A percentile compares a stretch with the other conserved stretches of the same genome.
phyloP scores from a whole-genome alignment of 2,329 filamentous ascomycete genomes.

The Neoarthrinium moseri region DNA sequence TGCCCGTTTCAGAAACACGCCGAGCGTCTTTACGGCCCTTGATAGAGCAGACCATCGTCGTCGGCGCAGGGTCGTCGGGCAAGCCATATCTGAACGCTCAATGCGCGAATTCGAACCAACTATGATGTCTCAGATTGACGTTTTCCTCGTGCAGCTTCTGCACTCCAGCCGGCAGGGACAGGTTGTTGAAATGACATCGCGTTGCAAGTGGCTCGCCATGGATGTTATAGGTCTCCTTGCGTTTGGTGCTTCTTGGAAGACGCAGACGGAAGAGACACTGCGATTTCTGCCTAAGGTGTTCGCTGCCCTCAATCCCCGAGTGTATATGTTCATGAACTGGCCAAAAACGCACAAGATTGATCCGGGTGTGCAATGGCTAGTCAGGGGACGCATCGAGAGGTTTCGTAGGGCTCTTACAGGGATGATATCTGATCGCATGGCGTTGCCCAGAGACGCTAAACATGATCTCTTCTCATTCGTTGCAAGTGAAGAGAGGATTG shows the following conservation, averaged over 20 bases:
- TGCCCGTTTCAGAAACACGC: slow-evolving; percentile 10
- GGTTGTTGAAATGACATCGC: slow-evolving; percentile 15
- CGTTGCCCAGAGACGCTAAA: neutral
- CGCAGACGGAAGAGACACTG: slow-evolving; percentile 13
- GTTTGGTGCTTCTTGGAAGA: slow-evolving; percentile 16
- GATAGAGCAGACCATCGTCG: neutral
- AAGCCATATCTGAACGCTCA: slow-evolving; percentile 4
- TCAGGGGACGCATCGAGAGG: too few species aligned
- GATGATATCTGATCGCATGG: neutral
- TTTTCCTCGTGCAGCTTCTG: slow-evolving; percentile 6
- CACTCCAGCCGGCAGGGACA: slow-evolving; percentile 4
- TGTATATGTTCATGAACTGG: neutral
- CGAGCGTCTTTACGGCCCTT: slow-evolving; percentile 9
- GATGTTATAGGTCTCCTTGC: slow-evolving; percentile 18
- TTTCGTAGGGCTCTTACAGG: neutral
- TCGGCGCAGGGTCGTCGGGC: slow-evolving; percentile 3
- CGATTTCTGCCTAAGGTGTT: neutral
- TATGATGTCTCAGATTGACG: slow-evolving; percentile 3
- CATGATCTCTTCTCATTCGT: neutral
- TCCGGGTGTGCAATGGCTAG: neutral
- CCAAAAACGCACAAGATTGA: neutral
- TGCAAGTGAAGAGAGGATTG: neutral
- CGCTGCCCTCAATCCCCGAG: neutral
- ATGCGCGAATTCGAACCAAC: slow-evolving; percentile 7
- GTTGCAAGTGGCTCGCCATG: slow-evolving; percentile 11